A percentile compares a stretch with the other conserved stretches of the same genome.
phyloP scores from a whole-genome alignment of 208 protist species.

The Blechomonas ayalai region DNA sequence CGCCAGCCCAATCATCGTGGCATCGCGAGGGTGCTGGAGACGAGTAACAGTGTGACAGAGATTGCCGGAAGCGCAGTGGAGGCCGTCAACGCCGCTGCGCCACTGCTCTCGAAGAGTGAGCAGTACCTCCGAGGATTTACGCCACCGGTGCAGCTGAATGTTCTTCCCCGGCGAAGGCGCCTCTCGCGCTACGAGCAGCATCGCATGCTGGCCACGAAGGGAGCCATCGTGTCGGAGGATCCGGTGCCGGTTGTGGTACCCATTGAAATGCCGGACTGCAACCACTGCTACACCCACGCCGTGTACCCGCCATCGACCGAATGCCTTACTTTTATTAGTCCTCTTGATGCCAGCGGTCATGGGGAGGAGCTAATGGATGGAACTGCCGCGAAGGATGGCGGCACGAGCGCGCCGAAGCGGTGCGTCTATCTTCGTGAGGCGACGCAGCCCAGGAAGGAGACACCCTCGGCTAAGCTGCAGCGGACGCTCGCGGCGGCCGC shows the following conservation, averaged over 20 bases:
- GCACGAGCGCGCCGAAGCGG: background rate
- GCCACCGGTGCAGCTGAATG: constrained; percentile 71
- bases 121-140: constrained; percentile 69
- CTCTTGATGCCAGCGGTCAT: constrained; percentile 1
- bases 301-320: constrained; percentile 9
- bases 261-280: constrained; percentile 27
- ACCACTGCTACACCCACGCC: constrained; percentile 18
- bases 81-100: constrained; percentile 31
- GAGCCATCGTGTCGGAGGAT: constrained; percentile 20
- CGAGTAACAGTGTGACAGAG: constrained; percentile 37
- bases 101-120: constrained; percentile 55
- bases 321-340: constrained; percentile 21
- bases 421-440: constrained; percentile 1
- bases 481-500: constrained; percentile 9
- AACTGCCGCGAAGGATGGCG: background rate
- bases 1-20: constrained; percentile 27
- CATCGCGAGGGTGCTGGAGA: constrained; percentile 31
- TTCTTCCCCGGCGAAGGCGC: constrained; percentile 30
- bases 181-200: constrained; percentile 77
- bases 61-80: constrained; percentile 39
- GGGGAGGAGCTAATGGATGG: background rate
- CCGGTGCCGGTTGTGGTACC: constrained; percentile 42
- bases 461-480: constrained; percentile 2
- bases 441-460: constrained; percentile 5
- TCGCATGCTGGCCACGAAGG: constrained; percentile 42